These are phyloP conservation scores for Elongisporangium prolatum DNA, from an alignment of 352 stramenopile genomes.

Conservation along the genomic window DNA sequence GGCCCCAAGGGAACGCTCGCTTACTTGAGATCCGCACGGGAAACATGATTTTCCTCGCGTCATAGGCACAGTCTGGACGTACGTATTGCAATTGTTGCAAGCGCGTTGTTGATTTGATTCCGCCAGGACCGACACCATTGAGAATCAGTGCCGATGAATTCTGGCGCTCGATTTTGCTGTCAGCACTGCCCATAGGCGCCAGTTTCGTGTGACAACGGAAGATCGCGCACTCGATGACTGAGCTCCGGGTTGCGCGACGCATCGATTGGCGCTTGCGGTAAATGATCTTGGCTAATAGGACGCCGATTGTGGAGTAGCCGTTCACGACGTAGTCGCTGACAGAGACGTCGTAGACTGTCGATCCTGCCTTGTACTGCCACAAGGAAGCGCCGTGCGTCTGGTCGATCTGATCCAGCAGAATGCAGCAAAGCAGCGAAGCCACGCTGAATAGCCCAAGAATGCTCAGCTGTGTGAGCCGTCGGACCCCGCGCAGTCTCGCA, in stretches of 20 bases:
- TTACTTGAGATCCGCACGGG: neutral
- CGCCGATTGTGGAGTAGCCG: neutral
- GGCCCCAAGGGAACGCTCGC: neutral
- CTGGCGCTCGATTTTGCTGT: neutral
- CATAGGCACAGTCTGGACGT: neutral
- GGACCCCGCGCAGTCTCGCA: constrained; percentile 19
- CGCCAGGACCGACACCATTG: neutral
- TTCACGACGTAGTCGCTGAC: neutral
- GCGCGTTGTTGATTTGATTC: neutral
- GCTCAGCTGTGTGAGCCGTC: constrained; percentile 6
- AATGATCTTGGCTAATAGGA: neutral
- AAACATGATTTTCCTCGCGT: neutral
- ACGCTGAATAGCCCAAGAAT: neutral
- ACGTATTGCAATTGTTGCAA: neutral
- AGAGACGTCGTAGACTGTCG: neutral
- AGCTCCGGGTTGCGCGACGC: constrained; percentile 2
- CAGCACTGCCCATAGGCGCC: neutral
- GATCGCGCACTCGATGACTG: constrained; percentile 19
- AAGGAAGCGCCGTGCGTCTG: neutral
- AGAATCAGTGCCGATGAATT: neutral
- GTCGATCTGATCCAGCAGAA: constrained; percentile 19
- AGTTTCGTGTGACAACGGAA: constrained; percentile 8
- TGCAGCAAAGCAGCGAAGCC: constrained; percentile 15
- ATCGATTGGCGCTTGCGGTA: constrained; percentile 18
- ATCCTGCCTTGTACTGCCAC: neutral